phyloP scores from a whole-genome alignment of 768 basidiomycete species.

The Psilocybe cubensis region DNA sequence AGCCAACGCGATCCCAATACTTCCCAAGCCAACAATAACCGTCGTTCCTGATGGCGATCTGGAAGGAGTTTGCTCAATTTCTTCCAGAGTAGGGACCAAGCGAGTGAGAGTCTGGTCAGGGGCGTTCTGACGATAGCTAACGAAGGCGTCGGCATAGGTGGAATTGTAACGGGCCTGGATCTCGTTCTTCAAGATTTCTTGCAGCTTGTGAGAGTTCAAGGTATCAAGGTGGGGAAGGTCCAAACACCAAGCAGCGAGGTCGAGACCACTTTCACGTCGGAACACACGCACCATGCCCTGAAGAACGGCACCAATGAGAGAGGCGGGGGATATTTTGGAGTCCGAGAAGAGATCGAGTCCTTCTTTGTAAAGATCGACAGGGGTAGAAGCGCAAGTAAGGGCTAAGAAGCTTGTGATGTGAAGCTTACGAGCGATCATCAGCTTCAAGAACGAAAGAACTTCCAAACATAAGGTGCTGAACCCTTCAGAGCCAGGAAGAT shows the following conservation, averaged over 20 bases:
- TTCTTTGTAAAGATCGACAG: constrained; percentile 26
- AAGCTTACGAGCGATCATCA: constrained; percentile 18
- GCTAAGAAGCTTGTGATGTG: constrained; percentile 22
- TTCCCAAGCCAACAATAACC: constrained; percentile 37
- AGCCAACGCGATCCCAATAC: constrained; percentile 31
- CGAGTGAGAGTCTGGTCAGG: constrained; percentile 21
- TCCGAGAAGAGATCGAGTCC: constrained; percentile 24
- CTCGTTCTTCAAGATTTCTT: constrained; percentile 15
- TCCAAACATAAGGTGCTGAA: constrained; percentile 21
- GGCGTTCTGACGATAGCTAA: constrained; percentile 25
- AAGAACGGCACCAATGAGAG: constrained; percentile 26
- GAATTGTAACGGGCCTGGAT: constrained; percentile 22
- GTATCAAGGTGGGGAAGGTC: constrained; percentile 23
- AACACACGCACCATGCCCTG: constrained; percentile 35
- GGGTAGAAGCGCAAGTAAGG: constrained; percentile 25
- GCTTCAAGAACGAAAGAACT: constrained; percentile 25
- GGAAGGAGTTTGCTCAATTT: constrained; percentile 13
- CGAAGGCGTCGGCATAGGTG: constrained; percentile 19
- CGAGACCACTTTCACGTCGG: constrained; percentile 29
- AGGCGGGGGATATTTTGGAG: constrained; percentile 14
- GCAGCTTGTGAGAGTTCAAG: constrained; percentile 8
- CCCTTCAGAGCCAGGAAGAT: constrained; percentile 18
- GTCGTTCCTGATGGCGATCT: constrained; percentile 25
- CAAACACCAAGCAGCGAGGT: constrained; percentile 28
- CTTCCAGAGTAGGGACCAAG: constrained; percentile 27